Conservation (phyloP, 2,329 filamentous ascomycete species). For the Trichophyton schoenleinii region DNA sequence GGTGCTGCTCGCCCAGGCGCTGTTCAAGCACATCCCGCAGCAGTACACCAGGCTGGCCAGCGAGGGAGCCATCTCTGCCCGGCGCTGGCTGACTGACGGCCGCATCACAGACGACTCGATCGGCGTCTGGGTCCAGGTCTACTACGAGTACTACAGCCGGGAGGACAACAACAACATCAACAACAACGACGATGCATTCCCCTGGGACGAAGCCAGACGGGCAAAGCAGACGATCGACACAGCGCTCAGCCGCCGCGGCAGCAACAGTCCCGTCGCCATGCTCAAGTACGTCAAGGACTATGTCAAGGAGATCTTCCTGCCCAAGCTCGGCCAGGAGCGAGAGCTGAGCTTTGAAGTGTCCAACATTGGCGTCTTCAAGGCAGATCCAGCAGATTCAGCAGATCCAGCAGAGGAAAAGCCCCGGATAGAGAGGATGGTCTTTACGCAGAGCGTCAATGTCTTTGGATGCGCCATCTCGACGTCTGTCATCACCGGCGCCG, state of each 20-base stretch:
- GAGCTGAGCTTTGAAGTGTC: conserved; percentile 34
- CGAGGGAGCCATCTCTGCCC: conserved; percentile 27
- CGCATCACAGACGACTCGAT: conserved; percentile 26
- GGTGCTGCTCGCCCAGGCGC: conserved; percentile 26
- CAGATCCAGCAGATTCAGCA: background rate
- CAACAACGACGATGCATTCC: conserved; percentile 13
- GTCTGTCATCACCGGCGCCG: conserved; percentile 32
- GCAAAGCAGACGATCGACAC: conserved; percentile 22
- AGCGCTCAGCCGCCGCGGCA: conserved; percentile 19
- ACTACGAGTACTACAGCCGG: conserved; percentile 15
- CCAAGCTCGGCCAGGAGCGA: conserved; percentile 29
- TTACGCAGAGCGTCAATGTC: conserved; percentile 34
- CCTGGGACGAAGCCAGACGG: conserved; percentile 24
- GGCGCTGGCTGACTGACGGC: conserved; percentile 24
- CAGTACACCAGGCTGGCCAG: conserved; percentile 23
- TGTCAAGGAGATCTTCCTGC: conserved; percentile 23
- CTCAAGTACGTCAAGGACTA: conserved; percentile 32
- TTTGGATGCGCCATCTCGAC: conserved; percentile 28
- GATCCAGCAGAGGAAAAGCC: conserved; percentile 8
- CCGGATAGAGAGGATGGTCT: conserved; percentile 30
- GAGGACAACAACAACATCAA: no score
- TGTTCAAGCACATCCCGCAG: conserved; percentile 24
- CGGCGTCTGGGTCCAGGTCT: conserved; percentile 28
- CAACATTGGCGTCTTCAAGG: conserved; percentile 32
- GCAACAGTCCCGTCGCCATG: conserved; percentile 26